Base-by-base conservation (phyloP, 2,329 filamentous ascomycete genomes). In the Colletotrichum tabaci region DNA sequence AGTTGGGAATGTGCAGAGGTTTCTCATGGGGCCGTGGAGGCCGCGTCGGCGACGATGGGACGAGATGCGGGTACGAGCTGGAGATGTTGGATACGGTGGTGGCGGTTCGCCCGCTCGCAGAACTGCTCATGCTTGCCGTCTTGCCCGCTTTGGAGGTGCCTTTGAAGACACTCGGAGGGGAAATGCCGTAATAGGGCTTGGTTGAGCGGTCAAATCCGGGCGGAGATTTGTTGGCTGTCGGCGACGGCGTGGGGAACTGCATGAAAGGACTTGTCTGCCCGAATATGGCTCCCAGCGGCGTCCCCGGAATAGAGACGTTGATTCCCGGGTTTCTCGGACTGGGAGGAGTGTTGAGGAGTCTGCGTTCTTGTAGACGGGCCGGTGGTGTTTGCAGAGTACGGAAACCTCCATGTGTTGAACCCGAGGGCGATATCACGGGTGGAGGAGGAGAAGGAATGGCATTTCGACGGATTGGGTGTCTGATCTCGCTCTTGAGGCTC, bases 311-410 rank as follows among this genome's bases (percentile, higher is more conserved):
- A 23, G 67, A 57, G 13, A 50, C 8, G 23, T 35, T 52, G 9
- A 38, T 44, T 1, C 56, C 23, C 4, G 58, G 50, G 2, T 23
- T 47, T 8, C 9, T n/a, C 7, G 60, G 55, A 15, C 30, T 55
- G 1, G 40, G 9, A 8, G 57, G 38, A 10, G 82, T 79, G 1
- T 84, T 79, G 21, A 88, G 81, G 58, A 85, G 80, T 46, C 78
- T 83, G 7, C 86, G 82, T 61, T 88, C 85, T 62, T 84, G 81
- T 2, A 89, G 82, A 21, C 86, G 83, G 2, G 83, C 82, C 0
- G 87, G 87, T 1, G 87, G 86, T 0, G 83, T 86, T 30, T 85
- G 74, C 0, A 80, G 80, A 63, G 70, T 69, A 46, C 60, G 49
- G 46, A 57, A 53, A 50, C 77, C n/a, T 76, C 74, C n/a, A 4